Conservation (phyloP, 2,329 filamentous ascomycete genomes). For the Tympanopsis confertula region DNA sequence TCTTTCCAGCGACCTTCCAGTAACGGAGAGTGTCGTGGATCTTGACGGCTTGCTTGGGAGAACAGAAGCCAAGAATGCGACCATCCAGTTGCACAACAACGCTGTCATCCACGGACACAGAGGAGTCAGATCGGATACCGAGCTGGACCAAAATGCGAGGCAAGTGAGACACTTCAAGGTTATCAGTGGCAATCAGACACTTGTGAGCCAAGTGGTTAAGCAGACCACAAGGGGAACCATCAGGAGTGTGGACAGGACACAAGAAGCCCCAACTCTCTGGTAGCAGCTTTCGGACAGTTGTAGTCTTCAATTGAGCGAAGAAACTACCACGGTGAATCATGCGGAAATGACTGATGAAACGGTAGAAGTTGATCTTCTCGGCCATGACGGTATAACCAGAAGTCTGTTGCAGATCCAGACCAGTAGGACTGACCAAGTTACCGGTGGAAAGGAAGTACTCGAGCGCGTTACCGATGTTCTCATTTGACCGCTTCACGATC, state of each 20-base stretch:
- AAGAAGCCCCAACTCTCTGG: slow-evolving; percentile 98
- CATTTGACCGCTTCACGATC: slow-evolving; percentile 72
- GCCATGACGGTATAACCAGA: slow-evolving; percentile 94
- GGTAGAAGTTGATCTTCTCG: slow-evolving; percentile 97
- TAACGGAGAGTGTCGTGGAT: slow-evolving; percentile 81
- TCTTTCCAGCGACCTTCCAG: slow-evolving; percentile 86
- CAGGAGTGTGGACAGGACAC: slow-evolving; percentile 93
- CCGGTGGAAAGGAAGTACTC: slow-evolving; percentile 96
- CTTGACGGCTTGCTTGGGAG: slow-evolving; percentile 67
- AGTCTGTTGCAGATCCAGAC: slow-evolving; percentile 85
- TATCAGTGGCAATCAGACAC: slow-evolving; percentile 73
- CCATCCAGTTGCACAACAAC: slow-evolving; percentile 87
- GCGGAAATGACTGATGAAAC: slow-evolving; percentile 97
- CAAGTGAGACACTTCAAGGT: slow-evolving; percentile 63
- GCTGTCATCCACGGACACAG: slow-evolving; percentile 69
- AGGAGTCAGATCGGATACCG: slow-evolving; percentile 65
- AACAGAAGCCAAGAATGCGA: slow-evolving; percentile 79
- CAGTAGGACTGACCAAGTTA: slow-evolving; percentile 81
- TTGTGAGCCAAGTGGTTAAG: slow-evolving; percentile 93
- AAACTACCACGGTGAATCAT: slow-evolving; percentile 99
- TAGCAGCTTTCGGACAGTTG: slow-evolving; percentile 85
- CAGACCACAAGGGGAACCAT: slow-evolving; percentile 87
- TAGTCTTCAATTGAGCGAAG: slow-evolving; percentile 95
- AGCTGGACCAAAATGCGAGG: slow-evolving; percentile 66
- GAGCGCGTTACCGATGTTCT: slow-evolving; percentile 74